These are phyloP conservation scores for Candida pseudoviswanathii DNA, from an alignment of 1,139 yeast genomes.

Conservation along the genomic window DNA sequence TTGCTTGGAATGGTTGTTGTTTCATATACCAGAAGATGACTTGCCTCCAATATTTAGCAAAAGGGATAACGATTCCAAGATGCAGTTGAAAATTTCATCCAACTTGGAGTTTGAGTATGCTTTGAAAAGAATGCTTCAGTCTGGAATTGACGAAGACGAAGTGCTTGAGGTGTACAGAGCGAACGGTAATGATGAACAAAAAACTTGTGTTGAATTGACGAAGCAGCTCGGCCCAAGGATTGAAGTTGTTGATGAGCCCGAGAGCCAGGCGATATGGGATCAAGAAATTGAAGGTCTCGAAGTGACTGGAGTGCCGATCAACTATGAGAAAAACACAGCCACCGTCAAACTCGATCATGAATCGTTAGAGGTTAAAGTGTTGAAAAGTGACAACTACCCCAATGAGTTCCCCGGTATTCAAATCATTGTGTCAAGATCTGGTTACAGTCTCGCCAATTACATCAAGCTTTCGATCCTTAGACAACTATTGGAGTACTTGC, in stretches of 20 bases:
- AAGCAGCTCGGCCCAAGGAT: constrained; percentile 30
- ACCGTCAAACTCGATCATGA: constrained; percentile 34
- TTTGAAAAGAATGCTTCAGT: constrained; percentile 57
- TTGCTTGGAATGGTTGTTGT: constrained; percentile 78
- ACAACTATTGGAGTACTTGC: constrained; percentile 46
- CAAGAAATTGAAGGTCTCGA: constrained; percentile 75
- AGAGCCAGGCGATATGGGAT: constrained; percentile 56
- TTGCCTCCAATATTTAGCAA: constrained; percentile 62
- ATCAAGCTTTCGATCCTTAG: constrained; percentile 66
- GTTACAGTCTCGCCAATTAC: constrained; percentile 67
- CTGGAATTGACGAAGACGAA: constrained; percentile 73
- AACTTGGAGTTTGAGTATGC: constrained; percentile 39
- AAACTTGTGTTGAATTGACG: constrained; percentile 56
- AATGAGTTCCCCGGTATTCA: constrained; percentile 62
- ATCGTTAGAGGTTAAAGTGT: constrained; percentile 44
- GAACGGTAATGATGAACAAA: constrained; percentile 47
- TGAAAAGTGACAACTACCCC: constrained; percentile 59
- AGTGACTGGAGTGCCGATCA: constrained; percentile 44
- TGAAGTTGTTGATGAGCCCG: constrained; percentile 12
- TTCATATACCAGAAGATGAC: constrained; percentile 93
- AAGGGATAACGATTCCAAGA: constrained; percentile 47
- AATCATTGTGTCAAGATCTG: constrained; percentile 47
- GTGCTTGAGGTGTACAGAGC: constrained; percentile 51
- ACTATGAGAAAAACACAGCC: constrained; percentile 23
- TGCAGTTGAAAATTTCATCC: constrained; percentile 51